phyloP scores from a whole-genome alignment of 176 grass and related monocot species.

The Carex myosuroides region DNA sequence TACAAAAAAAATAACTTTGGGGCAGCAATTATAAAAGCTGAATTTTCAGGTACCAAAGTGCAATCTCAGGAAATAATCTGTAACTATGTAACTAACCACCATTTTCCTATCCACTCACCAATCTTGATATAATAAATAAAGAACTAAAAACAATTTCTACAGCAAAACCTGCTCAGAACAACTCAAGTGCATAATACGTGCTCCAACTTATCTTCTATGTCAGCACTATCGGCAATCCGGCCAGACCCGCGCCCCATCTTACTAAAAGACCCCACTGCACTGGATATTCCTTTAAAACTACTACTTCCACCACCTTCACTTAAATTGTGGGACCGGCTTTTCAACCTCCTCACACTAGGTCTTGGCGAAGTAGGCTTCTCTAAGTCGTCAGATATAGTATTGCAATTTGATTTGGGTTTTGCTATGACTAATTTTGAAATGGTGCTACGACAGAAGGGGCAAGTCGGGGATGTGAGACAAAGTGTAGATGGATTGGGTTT shows the following conservation, averaged over 20 bases:
- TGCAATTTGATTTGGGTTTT: slow-evolving; percentile 6
- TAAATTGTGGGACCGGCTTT: slow-evolving; percentile 19
- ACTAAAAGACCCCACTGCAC: slow-evolving; percentile 27
- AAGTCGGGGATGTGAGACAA: slow-evolving; percentile 25
- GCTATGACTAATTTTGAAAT: slow-evolving; percentile 33
- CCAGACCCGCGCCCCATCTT: slow-evolving; percentile 31
- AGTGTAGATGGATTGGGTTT: slow-evolving; percentile 43
- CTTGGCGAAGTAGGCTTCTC: slow-evolving; percentile 26
- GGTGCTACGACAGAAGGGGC: slow-evolving; percentile 43
- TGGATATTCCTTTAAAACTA: slow-evolving; percentile 42
- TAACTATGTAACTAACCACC: slow-evolving; percentile 10
- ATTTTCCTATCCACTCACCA: background rate
- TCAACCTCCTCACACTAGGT: slow-evolving; percentile 25
- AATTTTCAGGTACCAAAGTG: background rate
- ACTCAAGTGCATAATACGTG: background rate
- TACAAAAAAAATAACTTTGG: background rate
- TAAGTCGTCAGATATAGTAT: background rate
- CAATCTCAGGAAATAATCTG: background rate
- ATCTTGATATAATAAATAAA: background rate
- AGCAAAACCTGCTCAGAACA: background rate
- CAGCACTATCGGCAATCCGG: slow-evolving; percentile 24
- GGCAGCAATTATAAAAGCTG: background rate
- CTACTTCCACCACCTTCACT: slow-evolving; percentile 36
- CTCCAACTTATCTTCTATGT: slow-evolving; percentile 36
- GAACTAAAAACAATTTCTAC: background rate